Evolutionary conservation across 805 yeast genomes (phyloP).

Genomic region (Saccharomycopsis amapae): DNA sequence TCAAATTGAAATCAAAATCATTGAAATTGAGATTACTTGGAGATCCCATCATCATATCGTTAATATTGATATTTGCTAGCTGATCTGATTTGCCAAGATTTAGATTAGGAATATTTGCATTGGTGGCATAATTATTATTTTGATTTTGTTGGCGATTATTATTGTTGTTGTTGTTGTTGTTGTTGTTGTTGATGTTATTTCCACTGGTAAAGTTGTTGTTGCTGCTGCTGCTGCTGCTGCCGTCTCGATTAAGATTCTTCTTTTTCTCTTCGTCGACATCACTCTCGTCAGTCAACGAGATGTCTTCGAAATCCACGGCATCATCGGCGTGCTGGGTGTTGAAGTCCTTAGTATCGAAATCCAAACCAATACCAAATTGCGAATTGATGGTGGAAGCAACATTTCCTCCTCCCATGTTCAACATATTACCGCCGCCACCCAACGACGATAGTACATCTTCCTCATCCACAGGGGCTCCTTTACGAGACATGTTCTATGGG

Average conservation of each 20-base stretch:
- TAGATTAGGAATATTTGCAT: background rate
- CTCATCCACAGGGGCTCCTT: slow-evolving; percentile 4
- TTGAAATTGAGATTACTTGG: too few relatives aligned
- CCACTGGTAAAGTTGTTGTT: background rate
- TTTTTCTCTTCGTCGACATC: slow-evolving; percentile 15
- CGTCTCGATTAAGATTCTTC: too few relatives aligned
- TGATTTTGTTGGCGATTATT: background rate
- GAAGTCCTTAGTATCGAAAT: slow-evolving; percentile 20
- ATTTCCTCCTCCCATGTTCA: slow-evolving; percentile 10
- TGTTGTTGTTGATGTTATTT: background rate
- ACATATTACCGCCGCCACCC: background rate
- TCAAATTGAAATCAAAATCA: background rate
- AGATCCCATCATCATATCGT: too few relatives aligned
- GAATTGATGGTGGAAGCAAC: slow-evolving; percentile 16
- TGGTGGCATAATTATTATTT: background rate
- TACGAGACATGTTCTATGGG: too few relatives aligned
- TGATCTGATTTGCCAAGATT: too few relatives aligned
- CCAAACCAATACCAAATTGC: slow-evolving; percentile 17
- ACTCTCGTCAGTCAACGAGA: slow-evolving; percentile 23
- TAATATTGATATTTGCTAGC: too few relatives aligned
- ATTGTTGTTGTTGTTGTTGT: background rate
- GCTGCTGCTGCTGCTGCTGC: background rate
- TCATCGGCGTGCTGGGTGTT: slow-evolving; percentile 71
- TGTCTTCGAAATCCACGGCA: slow-evolving; percentile 87
- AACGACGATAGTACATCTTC: slow-evolving; percentile 9